Evolutionary conservation across 2,329 filamentous ascomycete species (phyloP).

Genomic region (Ramularia endophylla): DNA sequence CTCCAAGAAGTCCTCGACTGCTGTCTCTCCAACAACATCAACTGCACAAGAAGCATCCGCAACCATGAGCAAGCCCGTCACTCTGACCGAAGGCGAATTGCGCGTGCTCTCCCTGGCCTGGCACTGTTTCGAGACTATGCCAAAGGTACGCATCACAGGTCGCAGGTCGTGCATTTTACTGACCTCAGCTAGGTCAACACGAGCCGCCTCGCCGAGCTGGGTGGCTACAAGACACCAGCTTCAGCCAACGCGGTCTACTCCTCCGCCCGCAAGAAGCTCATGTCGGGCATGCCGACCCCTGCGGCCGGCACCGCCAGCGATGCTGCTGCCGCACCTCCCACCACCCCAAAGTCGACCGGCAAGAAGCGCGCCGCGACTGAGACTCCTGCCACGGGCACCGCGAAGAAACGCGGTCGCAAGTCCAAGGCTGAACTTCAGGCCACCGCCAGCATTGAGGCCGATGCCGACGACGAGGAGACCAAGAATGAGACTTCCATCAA

Average conservation of each 20-base stretch:
- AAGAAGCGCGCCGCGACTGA: neutral
- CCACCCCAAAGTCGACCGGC: neutral
- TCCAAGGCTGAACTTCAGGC: conserved; percentile 2
- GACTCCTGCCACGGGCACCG: neutral
- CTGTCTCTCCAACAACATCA: neutral
- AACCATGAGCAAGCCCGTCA: conserved; percentile 1
- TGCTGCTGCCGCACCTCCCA: neutral
- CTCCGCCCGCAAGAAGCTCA: conserved; percentile 65
- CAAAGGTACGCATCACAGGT: conserved; percentile 5
- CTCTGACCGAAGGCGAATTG: conserved; percentile 7
- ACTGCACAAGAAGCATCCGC: neutral
- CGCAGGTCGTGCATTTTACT: neutral
- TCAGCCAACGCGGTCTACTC: conserved; percentile 33
- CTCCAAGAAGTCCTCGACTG: no score
- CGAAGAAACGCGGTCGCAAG: conserved; percentile 5
- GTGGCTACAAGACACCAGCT: conserved; percentile 15
- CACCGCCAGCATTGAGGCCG: neutral
- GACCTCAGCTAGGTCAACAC: conserved; percentile 15
- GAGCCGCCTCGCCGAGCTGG: conserved; percentile 13
- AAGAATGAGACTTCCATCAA: no score
- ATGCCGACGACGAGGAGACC: conserved; percentile 1
- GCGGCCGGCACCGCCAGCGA: neutral
- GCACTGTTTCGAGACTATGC: conserved; percentile 8
- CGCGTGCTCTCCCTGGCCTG: conserved; percentile 8
- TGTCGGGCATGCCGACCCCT: conserved; percentile 58